Evolutionary conservation across 352 stramenopile species (phyloP).

Genomic region (Pythium sp.): DNA sequence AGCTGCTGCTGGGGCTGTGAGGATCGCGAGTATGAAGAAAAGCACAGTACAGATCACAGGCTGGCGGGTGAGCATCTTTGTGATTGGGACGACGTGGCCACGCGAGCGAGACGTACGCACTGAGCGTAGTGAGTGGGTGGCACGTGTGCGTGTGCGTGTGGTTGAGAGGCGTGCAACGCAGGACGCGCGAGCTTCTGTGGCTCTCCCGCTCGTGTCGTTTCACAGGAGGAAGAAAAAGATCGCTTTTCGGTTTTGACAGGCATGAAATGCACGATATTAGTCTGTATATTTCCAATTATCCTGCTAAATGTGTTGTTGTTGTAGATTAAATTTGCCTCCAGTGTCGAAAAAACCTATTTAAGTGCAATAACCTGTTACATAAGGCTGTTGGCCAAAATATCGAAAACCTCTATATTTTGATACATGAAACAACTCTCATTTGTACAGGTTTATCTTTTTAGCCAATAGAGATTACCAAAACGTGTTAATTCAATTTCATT

Average conservation of each 20-base stretch:
- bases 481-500: not conserved
- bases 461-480: not conserved
- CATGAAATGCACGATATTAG: not conserved
- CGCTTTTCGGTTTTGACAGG: slow-evolving; percentile 2
- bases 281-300: not conserved
- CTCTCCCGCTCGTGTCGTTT: not conserved
- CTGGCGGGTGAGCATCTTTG: not conserved
- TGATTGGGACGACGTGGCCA: not conserved
- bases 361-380: not conserved
- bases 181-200: not conserved
- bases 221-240: not conserved
- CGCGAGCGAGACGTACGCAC: not conserved
- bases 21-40: not conserved
- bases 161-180: not conserved
- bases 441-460: not conserved
- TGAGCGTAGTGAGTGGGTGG: not conserved
- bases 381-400: not conserved
- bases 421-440: not conserved
- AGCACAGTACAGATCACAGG: not conserved
- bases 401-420: not conserved
- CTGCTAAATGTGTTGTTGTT: not conserved
- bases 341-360: not conserved
- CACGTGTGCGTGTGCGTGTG: not conserved
- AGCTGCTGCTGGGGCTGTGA: not conserved
- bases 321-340: not conserved